These are phyloP conservation scores for Aspergillus steynii DNA, from an alignment of 495 filamentous ascomycete species.

Conservation along the genomic window DNA sequence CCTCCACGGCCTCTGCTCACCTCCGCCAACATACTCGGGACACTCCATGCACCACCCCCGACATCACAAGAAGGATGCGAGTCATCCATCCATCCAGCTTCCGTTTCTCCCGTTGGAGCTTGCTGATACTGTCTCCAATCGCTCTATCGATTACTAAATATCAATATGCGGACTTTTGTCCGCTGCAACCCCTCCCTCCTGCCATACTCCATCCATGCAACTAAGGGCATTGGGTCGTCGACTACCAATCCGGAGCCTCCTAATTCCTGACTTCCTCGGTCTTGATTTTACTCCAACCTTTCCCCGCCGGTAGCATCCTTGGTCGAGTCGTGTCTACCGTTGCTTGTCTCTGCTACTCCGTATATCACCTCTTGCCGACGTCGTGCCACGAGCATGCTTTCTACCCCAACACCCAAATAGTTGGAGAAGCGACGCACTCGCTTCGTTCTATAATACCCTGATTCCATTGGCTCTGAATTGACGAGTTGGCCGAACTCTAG, in stretches of 20 bases:
- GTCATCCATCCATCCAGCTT: not conserved
- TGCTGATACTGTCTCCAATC: not conserved
- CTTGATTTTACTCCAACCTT: not conserved
- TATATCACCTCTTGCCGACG: not conserved
- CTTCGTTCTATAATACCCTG: not conserved
- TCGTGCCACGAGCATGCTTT: not conserved
- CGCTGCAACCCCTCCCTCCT: not conserved
- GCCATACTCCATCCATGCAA: not conserved
- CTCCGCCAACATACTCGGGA: not conserved
- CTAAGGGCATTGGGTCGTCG: not conserved
- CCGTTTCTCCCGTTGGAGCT: not conserved
- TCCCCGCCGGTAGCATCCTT: not conserved
- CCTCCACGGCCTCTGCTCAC: not conserved
- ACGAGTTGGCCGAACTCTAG: slow-evolving; percentile 5
- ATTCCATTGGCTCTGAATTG: slow-evolving; percentile 7
- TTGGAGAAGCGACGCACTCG: slow-evolving; percentile 4
- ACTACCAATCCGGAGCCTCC: not conserved
- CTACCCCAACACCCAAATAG: slow-evolving; percentile 5
- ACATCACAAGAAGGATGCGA: not conserved
- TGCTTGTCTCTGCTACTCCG: not conserved
- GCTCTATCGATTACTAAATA: not conserved
- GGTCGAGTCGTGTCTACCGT: not conserved
- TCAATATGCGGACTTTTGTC: not conserved
- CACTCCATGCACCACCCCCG: not conserved
- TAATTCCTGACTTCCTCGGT: not conserved